Conservation (phyloP, 495 filamentous ascomycete species). For the Penicillium angulare region DNA sequence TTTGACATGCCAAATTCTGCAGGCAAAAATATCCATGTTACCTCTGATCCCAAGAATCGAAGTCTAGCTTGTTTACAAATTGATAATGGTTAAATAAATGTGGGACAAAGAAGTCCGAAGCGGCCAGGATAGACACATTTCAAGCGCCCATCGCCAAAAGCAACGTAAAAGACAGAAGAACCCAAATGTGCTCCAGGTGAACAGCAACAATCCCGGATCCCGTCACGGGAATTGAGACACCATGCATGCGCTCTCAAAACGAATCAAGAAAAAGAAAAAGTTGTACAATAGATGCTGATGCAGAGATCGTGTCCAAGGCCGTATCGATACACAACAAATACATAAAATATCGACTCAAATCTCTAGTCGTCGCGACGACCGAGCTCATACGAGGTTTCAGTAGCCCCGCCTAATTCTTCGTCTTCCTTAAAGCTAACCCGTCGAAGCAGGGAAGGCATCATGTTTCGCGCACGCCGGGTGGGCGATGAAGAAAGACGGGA, state of each 20-base stretch:
- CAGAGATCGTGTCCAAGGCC: constrained; percentile 25
- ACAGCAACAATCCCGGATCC: constrained; percentile 25
- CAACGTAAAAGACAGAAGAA: constrained; percentile 12
- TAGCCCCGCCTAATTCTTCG: constrained; percentile 35
- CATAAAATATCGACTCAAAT: constrained; percentile 11
- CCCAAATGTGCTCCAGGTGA: constrained; percentile 25
- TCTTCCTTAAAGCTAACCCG: constrained; percentile 48
- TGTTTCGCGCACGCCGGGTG: constrained; percentile 31
- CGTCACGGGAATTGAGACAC: constrained; percentile 22
- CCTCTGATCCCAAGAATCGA: constrained; percentile 10
- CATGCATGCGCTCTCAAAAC: constrained; percentile 30
- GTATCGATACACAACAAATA: constrained; percentile 28
- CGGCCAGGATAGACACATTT: background rate
- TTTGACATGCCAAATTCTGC: background rate
- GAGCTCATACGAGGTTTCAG: constrained; percentile 45
- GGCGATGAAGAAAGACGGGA: constrained; percentile 34
- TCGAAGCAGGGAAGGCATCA: constrained; percentile 40
- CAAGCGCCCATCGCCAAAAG: background rate
- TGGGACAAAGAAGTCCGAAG: constrained; percentile 4
- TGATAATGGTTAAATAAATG: constrained; percentile 1
- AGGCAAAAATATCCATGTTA: background rate
- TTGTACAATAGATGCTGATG: constrained; percentile 31
- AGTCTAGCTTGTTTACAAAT: constrained; percentile 24
- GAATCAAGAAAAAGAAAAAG: constrained; percentile 16
- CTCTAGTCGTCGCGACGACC: constrained; percentile 39